These are phyloP conservation scores for Oleoguttula mirabilis DNA, from an alignment of 495 filamentous ascomycete species.

Conservation along the genomic window DNA sequence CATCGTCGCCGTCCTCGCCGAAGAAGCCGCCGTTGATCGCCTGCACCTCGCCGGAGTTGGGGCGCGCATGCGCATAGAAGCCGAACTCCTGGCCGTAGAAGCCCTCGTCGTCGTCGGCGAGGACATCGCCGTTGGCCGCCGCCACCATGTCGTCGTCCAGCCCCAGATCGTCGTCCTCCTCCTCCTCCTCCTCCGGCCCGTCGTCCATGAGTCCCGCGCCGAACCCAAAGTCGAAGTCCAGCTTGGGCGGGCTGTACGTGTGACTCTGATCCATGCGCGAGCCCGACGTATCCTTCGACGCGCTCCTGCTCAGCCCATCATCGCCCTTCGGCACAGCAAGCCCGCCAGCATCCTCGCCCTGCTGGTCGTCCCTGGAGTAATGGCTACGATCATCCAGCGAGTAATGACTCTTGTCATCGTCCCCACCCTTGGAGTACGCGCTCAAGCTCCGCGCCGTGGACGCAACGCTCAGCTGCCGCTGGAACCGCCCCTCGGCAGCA, in stretches of 20 bases:
- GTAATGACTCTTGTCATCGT: not conserved
- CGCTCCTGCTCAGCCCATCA: not conserved
- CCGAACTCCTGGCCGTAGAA: constrained; percentile 96
- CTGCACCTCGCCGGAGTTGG: constrained; percentile 30
- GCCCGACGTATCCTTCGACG: constrained; percentile 1
- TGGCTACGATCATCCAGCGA: constrained; percentile 8
- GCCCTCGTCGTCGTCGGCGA: constrained; percentile 82
- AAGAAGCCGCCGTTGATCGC: constrained; percentile 74
- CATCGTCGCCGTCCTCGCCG: constrained; percentile 51
- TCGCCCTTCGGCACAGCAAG: constrained; percentile 1
- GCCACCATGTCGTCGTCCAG: constrained; percentile 86
- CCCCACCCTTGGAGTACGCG: not conserved
- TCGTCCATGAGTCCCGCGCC: constrained; percentile 9
- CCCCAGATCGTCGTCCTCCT: constrained; percentile 49
- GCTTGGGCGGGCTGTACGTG: constrained; percentile 14
- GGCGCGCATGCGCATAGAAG: constrained; percentile 60
- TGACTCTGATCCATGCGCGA: constrained; percentile 4
- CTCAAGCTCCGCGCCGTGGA: constrained; percentile 4
- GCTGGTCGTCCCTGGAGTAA: constrained; percentile 9
- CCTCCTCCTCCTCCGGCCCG: constrained; percentile 17
- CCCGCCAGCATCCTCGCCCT: not conserved
- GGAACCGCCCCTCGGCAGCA: constrained; percentile 56
- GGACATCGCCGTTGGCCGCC: constrained; percentile 82
- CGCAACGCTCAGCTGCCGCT: constrained; percentile 30
- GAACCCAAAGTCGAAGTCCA: constrained; percentile 26